These are phyloP conservation scores for Cryphonectria radicalis DNA, from an alignment of 2,329 filamentous ascomycete genomes.

Conservation along the genomic window DNA sequence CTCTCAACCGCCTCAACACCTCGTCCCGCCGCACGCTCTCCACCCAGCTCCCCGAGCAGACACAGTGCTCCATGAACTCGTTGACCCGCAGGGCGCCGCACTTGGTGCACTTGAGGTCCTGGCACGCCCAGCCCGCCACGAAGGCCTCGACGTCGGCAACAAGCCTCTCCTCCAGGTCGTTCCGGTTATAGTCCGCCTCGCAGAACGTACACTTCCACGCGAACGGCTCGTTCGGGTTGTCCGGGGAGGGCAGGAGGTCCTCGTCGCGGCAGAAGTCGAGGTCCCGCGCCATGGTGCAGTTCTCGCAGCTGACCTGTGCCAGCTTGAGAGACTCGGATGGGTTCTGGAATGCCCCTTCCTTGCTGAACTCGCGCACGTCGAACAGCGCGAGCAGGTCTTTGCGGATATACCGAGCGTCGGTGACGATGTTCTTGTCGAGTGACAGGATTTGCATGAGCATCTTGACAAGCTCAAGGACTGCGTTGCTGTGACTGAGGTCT, in stretches of 20 bases:
- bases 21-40: slow-evolving; percentile 71
- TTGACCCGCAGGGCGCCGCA: slow-evolving; percentile 79
- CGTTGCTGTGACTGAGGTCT: slow-evolving; percentile 54
- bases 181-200: slow-evolving; percentile 72
- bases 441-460: slow-evolving; percentile 89
- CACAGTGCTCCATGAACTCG: slow-evolving; percentile 96
- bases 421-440: slow-evolving; percentile 85
- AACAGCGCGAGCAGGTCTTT: slow-evolving; percentile 90
- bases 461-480: slow-evolving; percentile 89
- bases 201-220: slow-evolving; percentile 80
- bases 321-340: slow-evolving; percentile 77
- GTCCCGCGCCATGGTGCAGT: slow-evolving; percentile 87
- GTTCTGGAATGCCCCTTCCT: slow-evolving; percentile 85
- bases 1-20: slow-evolving; percentile 65
- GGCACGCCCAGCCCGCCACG: slow-evolving; percentile 80
- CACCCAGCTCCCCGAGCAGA: slow-evolving; percentile 85
- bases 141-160: slow-evolving; percentile 76
- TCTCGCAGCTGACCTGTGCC: slow-evolving; percentile 79
- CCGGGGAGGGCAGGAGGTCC: slow-evolving; percentile 64
- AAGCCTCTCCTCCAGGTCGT: slow-evolving; percentile 82
- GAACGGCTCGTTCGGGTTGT: slow-evolving; percentile 30
- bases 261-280: slow-evolving; percentile 92
- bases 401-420: slow-evolving; percentile 85
- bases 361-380: slow-evolving; percentile 91
- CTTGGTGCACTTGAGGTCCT: slow-evolving; percentile 81